These are phyloP conservation scores for Trichoderma orchidacearum DNA, from an alignment of 495 filamentous ascomycete genomes.

Conservation along the genomic window DNA sequence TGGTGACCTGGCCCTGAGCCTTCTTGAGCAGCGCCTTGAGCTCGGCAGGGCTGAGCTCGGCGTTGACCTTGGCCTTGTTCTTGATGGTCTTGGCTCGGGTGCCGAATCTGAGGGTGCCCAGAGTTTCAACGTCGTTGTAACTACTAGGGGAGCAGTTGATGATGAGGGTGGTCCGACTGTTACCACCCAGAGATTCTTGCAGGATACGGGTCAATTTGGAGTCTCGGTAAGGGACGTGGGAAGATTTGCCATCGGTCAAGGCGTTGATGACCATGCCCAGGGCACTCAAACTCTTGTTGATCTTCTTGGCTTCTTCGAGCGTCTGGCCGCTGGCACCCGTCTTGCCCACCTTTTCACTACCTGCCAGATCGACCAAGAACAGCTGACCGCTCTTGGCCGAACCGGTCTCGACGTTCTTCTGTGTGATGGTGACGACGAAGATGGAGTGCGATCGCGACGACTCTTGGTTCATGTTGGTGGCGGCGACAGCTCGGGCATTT, in stretches of 20 bases:
- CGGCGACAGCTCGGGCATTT: conserved; percentile 74
- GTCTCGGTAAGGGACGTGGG: conserved; percentile 91
- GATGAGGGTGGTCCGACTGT: conserved; percentile 91
- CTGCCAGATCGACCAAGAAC: conserved; percentile 93
- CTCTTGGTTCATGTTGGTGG: conserved; percentile 99
- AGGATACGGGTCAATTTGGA: conserved; percentile 95
- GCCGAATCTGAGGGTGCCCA: conserved; percentile 89
- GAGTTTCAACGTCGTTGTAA: conserved; percentile 93
- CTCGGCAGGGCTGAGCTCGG: conserved; percentile 87
- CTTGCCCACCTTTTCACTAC: conserved; percentile 97
- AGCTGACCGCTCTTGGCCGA: conserved; percentile 93
- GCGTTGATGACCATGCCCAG: conserved; percentile 98
- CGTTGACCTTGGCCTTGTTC: conserved; percentile 99
- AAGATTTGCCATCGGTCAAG: conserved; percentile 96
- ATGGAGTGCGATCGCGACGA: conserved; percentile 98
- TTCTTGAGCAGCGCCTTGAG: conserved; percentile 85
- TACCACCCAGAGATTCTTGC: conserved; percentile 92
- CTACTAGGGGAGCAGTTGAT: conserved; percentile 98
- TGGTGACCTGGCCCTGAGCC: conserved; percentile 78
- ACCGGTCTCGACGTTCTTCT: conserved; percentile 96
- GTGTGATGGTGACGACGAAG: conserved; percentile 91
- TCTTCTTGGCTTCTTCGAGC: conserved; percentile 97
- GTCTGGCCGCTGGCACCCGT: conserved; percentile 96
- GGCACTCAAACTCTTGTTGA: conserved; percentile 97
- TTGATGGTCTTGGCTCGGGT: conserved; percentile 97